Conservation (phyloP, 345 rosid genomes). For the Aurinia saxatilis region DNA sequence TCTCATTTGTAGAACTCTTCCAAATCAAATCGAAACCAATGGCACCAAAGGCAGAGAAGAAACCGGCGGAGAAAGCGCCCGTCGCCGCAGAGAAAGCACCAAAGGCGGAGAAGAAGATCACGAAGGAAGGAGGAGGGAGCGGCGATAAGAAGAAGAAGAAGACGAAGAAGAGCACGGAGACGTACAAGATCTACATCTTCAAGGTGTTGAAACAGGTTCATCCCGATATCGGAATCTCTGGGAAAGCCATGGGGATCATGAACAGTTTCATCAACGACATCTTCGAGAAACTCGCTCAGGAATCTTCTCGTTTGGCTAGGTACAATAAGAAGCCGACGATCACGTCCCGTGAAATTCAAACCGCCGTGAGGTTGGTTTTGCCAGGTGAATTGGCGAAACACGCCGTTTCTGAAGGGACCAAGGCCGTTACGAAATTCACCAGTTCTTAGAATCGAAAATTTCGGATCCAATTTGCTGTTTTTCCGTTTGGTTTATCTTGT, state of each 20-base stretch:
- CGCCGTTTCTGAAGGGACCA: conserved; percentile 66
- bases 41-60: conserved; percentile 37
- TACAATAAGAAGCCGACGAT: conserved; percentile 73
- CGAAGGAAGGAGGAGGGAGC: conserved; percentile 42
- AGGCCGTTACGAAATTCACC: conserved; percentile 63
- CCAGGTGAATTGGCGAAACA: conserved; percentile 66
- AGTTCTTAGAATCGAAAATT: conserved; percentile 31
- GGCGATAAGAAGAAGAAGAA: conserved; percentile 63
- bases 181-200: conserved; percentile 71
- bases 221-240: conserved; percentile 44
- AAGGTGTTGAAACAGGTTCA: conserved; percentile 50
- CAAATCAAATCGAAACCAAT: neutral
- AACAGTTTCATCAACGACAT: conserved; percentile 59
- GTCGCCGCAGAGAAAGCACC: conserved; percentile 26
- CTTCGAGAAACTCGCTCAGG: conserved; percentile 65
- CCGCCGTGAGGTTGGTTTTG: conserved; percentile 54
- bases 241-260: conserved; percentile 68
- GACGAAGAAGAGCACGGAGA: conserved; percentile 52
- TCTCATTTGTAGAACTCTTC: neutral
- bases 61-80: conserved; percentile 48
- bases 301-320: conserved; percentile 55
- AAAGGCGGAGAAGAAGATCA: conserved; percentile 38
- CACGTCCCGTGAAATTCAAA: conserved; percentile 65
- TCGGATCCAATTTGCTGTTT: neutral
- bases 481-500: neutral